Evolutionary conservation across 2,329 filamentous ascomycete genomes (phyloP).

Genomic region (Tolypocladium guangdongense): DNA sequence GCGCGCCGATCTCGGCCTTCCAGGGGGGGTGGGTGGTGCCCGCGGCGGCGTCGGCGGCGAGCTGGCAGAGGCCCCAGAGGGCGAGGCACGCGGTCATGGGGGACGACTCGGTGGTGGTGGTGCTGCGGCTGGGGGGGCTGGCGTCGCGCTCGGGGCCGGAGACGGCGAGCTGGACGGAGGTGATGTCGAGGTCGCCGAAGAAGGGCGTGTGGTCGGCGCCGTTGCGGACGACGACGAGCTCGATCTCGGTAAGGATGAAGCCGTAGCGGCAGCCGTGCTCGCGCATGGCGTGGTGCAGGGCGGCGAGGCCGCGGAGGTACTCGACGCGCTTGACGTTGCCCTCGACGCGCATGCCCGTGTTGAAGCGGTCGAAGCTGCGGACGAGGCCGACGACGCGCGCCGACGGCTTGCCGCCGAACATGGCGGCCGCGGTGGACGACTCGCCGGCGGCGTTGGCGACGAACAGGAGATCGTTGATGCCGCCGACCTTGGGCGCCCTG

Average conservation of each 20-base stretch:
- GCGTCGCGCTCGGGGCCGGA: conserved; percentile 15
- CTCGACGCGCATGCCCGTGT: conserved; percentile 84
- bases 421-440: conserved; percentile 41
- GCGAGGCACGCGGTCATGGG: conserved; percentile 62
- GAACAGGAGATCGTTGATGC: conserved; percentile 47
- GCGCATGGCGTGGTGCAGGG: conserved; percentile 85
- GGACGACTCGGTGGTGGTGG: conserved; percentile 21
- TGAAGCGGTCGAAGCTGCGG: conserved; percentile 88
- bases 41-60: conserved; percentile 47
- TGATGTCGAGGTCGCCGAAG: conserved; percentile 81
- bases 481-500: conserved; percentile 13
- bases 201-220: conserved; percentile 62
- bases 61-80: conserved; percentile 67
- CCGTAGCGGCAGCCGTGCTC: conserved; percentile 89
- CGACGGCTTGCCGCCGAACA: conserved; percentile 36
- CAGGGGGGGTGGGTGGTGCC: conserved; percentile 44
- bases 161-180: conserved; percentile 45
- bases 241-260: conserved; percentile 93
- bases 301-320: conserved; percentile 77
- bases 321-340: conserved; percentile 75
- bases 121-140: conserved; percentile 11
- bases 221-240: conserved; percentile 80
- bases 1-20: conserved; percentile 63
- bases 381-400: conserved; percentile 70
- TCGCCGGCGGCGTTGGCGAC: conserved; percentile 51